These are phyloP conservation scores for Lachnellula occidentalis DNA, from an alignment of 2,329 filamentous ascomycete genomes.

Conservation along the genomic window DNA sequence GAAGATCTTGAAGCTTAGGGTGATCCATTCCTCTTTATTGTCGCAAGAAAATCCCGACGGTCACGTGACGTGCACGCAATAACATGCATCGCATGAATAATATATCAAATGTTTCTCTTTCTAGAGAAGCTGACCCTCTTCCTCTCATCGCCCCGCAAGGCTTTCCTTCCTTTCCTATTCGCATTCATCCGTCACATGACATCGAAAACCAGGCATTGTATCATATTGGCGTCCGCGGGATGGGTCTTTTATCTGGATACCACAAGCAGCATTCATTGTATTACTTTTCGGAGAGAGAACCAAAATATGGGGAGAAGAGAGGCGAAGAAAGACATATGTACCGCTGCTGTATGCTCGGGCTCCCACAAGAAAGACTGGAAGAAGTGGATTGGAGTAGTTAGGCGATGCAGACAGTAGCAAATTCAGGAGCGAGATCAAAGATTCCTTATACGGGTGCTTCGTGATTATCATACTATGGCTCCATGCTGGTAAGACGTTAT, in stretches of 20 bases:
- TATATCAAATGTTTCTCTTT: neutral
- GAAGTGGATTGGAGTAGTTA: neutral
- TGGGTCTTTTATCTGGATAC: slow-evolving; percentile 5
- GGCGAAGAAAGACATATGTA: neutral
- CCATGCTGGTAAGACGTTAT: no score
- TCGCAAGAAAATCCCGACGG: no score
- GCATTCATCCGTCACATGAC: slow-evolving; percentile 3
- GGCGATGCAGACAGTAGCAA: no score
- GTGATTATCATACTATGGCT: no score
- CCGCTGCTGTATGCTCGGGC: neutral
- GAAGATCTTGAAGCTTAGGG: neutral
- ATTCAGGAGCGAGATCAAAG: no score
- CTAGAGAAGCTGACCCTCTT: neutral
- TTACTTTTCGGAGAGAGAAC: neutral
- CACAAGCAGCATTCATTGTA: neutral
- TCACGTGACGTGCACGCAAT: neutral
- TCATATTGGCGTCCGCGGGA: slow-evolving; percentile 7
- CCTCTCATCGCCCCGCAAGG: neutral
- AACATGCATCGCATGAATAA: neutral
- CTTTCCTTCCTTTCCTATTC: neutral
- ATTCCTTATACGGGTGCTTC: no score
- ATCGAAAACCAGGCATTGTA: slow-evolving; percentile 2
- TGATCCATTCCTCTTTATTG: no score
- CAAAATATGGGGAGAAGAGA: neutral
- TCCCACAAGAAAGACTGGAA: neutral